Conservation (phyloP, 129 eudicot genomes). For the Erigeron canadensis region DNA sequence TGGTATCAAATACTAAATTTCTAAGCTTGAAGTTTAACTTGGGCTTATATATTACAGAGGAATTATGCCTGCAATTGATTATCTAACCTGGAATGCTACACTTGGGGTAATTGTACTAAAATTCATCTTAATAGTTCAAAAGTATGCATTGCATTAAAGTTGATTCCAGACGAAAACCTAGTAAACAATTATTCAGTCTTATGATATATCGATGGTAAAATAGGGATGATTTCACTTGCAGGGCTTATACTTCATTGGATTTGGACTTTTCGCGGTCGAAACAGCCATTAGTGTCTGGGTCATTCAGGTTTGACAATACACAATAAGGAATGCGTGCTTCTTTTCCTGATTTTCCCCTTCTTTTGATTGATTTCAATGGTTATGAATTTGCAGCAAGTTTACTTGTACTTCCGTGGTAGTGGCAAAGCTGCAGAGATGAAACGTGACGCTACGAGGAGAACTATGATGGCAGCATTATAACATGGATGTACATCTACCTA, state of each 20-base stretch:
- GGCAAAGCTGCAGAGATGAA: slow-evolving; percentile 83
- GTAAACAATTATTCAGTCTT: background rate
- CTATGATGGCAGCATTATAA: slow-evolving; percentile 70
- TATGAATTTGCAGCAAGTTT: slow-evolving; percentile 35
- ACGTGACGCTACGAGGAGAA: slow-evolving; percentile 69
- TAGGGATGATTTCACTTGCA: slow-evolving; percentile 29
- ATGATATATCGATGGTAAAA: slow-evolving; percentile 4
- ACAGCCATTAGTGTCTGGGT: slow-evolving; percentile 91
- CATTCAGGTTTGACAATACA: slow-evolving; percentile 57
- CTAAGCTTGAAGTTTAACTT: slow-evolving; percentile 11
- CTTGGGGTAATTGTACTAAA: slow-evolving; percentile 59
- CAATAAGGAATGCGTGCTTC: background rate
- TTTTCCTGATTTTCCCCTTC: background rate
- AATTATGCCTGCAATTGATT: slow-evolving; percentile 70
- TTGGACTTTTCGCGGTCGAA: slow-evolving; percentile 64
- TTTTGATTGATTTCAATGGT: background rate
- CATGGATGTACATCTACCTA: background rate
- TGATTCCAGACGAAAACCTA: background rate
- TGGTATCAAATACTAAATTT: background rate
- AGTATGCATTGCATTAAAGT: background rate
- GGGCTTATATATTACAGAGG: slow-evolving; percentile 54
- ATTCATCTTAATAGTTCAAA: background rate
- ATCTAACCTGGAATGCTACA: slow-evolving; percentile 48
- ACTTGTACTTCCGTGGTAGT: slow-evolving; percentile 78
- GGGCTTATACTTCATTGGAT: slow-evolving; percentile 80